Base-by-base conservation (phyloP, 257 asterid species). In the Verbena officinalis region DNA sequence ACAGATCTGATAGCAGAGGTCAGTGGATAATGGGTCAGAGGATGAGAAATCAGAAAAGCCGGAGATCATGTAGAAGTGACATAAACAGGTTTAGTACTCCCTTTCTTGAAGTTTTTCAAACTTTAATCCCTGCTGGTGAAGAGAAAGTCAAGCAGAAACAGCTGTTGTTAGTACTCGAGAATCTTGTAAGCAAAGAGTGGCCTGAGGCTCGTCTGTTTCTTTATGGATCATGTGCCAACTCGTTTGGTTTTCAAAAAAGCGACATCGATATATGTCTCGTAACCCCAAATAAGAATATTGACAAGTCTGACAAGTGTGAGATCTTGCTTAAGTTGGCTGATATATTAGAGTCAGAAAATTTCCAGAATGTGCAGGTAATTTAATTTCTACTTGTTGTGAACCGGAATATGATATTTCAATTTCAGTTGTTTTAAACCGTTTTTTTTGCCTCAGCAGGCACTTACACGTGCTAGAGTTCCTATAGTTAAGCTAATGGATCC, bases 401-500 rank as follows among this genome's bases (percentile, higher is more conserved):
- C 31, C 45, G 13, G 10, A 36, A 45, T 17, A 4, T 11, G 22
- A n/a, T 21, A 39, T 55, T 51, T 43, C n/a, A 12, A 14, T 57
- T 22, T 57, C 20, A 58, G 11, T 56, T 58, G 40, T 9, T 36
- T 5, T 36, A 36, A 36, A 2, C 10, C 40, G 1, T 36, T 5
- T 9, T 36, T 36, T 36, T 34, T 62, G 55, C 40, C 39, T 46
- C 42, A 23, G 62, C 20, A 86, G 94, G 94, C 90, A 17, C 77
- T 86, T 55, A 78, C 86, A 21, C 83, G 81, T 43, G 90, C 94
- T 19, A 81, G 94, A 73, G 90, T 83, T 46, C 94, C 94, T 9
- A 83, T 86, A 48, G 90, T 86, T 44, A 86, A 86, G 83, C 86
- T 86, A 53, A 76, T 77, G 87, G 90, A 86, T 78, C 90, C 94